These are phyloP conservation scores for Biscutella auriculata DNA, from an alignment of 441 rosid species.

Conservation along the genomic window DNA sequence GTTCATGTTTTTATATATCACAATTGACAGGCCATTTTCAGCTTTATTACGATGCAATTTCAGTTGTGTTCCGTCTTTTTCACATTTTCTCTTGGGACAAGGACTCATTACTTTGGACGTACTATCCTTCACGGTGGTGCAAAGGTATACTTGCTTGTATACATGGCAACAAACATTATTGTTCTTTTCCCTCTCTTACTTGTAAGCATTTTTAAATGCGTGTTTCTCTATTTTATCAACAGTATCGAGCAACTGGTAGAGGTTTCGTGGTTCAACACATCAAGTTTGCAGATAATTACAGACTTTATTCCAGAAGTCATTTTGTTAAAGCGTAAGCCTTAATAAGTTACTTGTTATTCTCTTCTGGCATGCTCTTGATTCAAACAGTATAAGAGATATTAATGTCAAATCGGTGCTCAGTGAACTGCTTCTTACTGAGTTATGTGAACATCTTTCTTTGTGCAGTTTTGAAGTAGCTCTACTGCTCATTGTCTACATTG, in stretches of 20 bases:
- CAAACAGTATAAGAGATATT: too few species aligned
- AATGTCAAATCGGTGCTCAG: background rate
- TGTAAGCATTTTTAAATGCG: background rate
- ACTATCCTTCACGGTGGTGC: slow-evolving; percentile 98
- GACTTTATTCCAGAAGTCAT: slow-evolving; percentile 96
- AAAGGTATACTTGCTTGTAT: slow-evolving; percentile 36
- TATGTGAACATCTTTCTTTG: slow-evolving; percentile 5
- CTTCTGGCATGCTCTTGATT: slow-evolving; percentile 1
- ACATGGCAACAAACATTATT: background rate
- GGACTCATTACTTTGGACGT: slow-evolving; percentile 98
- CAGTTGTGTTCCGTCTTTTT: slow-evolving; percentile 95
- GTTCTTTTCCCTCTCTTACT: background rate
- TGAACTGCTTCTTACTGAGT: slow-evolving; percentile 5
- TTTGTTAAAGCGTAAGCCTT: slow-evolving; percentile 85
- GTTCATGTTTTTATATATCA: background rate
- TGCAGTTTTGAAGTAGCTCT: slow-evolving; percentile 89
- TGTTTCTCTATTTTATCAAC: slow-evolving; percentile 18
- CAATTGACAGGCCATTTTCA: slow-evolving; percentile 97
- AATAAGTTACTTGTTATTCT: slow-evolving; percentile 1
- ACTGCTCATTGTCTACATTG: slow-evolving; percentile 75
- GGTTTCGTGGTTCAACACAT: slow-evolving; percentile 97
- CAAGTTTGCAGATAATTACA: slow-evolving; percentile 91
- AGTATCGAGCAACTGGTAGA: slow-evolving; percentile 97
- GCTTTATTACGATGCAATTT: slow-evolving; percentile 93
- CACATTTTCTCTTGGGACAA: slow-evolving; percentile 91